Percentiles rank a stretch among this genome's conserved stretches.
Evolutionary conservation across 371 early-diverging fungal genomes (phyloP).

Genomic region (Zychaea mexicana): DNA sequence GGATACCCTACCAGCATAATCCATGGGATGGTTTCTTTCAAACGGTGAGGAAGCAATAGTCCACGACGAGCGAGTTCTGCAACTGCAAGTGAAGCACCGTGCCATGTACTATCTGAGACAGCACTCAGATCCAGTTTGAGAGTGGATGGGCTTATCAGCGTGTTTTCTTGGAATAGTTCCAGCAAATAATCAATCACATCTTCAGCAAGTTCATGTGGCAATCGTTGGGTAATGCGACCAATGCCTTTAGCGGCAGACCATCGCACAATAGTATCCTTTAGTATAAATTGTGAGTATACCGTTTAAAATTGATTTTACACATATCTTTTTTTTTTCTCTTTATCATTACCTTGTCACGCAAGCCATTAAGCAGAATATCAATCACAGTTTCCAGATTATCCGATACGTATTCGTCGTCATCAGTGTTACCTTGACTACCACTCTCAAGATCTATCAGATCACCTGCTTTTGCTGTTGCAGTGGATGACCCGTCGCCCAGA

Average conservation of each 20-base stretch:
- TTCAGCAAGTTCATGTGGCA: slow-evolving; percentile 78
- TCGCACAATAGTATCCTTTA: slow-evolving; percentile 90
- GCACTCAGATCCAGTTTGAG: slow-evolving; percentile 70
- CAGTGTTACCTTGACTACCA: slow-evolving; percentile 26
- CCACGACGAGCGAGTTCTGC: slow-evolving; percentile 93
- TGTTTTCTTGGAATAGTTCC: slow-evolving; percentile 75
- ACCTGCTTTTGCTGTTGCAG: not conserved
- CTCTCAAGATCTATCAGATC: slow-evolving; percentile 25
- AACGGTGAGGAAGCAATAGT: slow-evolving; percentile 69
- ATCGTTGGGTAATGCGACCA: slow-evolving; percentile 81
- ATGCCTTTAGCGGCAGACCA: slow-evolving; percentile 97
- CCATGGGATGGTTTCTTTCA: slow-evolving; percentile 80
- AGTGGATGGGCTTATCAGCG: slow-evolving; percentile 29
- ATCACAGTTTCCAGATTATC: slow-evolving; percentile 77
- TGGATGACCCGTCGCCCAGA: slow-evolving; percentile 29
- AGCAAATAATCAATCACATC: slow-evolving; percentile 81
- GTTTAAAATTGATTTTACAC: too few relatives aligned
- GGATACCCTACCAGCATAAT: slow-evolving; percentile 56
- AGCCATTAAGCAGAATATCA: slow-evolving; percentile 77
- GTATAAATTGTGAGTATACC: too few relatives aligned
- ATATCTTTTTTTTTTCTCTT: not conserved
- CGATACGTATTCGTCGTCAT: slow-evolving; percentile 64
- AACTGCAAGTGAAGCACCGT: slow-evolving; percentile 90
- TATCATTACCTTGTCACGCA: slow-evolving; percentile 72
- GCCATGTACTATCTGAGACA: slow-evolving; percentile 92